Conservation (phyloP, 164 flowering plant genomes). For the Vitis riparia region DNA sequence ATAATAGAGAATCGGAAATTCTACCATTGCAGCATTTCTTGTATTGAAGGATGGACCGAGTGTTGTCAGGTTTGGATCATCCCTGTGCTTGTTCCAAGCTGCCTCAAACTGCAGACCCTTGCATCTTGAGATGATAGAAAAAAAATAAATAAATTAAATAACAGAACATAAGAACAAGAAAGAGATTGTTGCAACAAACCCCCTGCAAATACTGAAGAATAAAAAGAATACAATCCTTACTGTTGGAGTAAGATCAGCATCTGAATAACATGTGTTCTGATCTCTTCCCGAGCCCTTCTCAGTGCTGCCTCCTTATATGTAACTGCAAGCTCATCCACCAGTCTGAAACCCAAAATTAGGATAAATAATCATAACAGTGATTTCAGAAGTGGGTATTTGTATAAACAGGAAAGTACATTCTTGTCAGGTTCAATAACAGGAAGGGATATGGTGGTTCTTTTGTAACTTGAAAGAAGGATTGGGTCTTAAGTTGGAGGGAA, state of each 20-base stretch:
- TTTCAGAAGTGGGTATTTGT: not conserved
- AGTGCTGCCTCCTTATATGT: conserved; percentile 76
- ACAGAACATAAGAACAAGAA: conserved; percentile 3
- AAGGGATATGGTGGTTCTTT: not conserved
- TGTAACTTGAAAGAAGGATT: not conserved
- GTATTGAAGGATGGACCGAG: conserved; percentile 29
- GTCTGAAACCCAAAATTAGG: conserved; percentile 35
- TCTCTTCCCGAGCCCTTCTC: conserved; percentile 58
- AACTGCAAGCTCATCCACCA: conserved; percentile 74
- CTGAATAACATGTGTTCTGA: conserved; percentile 48
- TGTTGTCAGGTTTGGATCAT: conserved; percentile 60
- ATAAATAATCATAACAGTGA: not conserved
- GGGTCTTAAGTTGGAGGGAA: not conserved
- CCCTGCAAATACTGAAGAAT: not conserved
- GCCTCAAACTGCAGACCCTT: conserved; percentile 69
- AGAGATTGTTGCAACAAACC: not conserved
- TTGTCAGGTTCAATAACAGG: not conserved
- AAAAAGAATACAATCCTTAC: conserved; percentile 40
- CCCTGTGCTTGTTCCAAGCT: conserved; percentile 71
- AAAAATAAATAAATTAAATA: not conserved
- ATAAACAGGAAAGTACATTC: not conserved
- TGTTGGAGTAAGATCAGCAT: conserved; percentile 56
- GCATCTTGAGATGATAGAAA: conserved; percentile 43
- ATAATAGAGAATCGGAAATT: not conserved
- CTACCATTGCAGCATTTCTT: conserved; percentile 15